These are phyloP conservation scores for Citrullus colocynthis DNA, from an alignment of 306 rosid genomes.

Conservation along the genomic window DNA sequence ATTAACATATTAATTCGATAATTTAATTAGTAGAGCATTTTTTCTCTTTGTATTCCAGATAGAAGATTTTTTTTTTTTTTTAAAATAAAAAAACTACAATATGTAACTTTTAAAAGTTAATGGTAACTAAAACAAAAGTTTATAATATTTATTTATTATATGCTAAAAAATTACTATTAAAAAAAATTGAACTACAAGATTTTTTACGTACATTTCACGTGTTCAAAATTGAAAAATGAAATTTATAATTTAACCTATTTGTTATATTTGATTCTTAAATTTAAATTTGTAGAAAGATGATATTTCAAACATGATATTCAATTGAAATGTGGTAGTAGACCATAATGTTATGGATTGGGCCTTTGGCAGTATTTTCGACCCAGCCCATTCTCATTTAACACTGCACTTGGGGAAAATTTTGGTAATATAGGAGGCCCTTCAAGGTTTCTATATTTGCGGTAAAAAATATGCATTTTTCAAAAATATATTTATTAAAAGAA, in stretches of 20 bases:
- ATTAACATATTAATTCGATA: no score
- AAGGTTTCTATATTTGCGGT: not conserved
- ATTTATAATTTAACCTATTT: not conserved
- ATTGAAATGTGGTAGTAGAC: not conserved
- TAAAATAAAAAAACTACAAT: no score
- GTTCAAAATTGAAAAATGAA: not conserved
- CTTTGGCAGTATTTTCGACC: not conserved
- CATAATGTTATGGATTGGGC: not conserved
- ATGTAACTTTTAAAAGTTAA: no score
- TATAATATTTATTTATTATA: no score
- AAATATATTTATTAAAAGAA: no score
- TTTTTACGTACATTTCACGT: no score
- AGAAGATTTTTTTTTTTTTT: no score
- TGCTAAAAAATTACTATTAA: no score
- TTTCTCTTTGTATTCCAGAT: no score
- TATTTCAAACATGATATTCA: not conserved
- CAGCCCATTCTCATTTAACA: not conserved
- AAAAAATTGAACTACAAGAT: no score
- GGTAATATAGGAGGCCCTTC: not conserved
- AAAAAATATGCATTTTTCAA: not conserved
- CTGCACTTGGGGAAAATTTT: not conserved
- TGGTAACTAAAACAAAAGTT: no score
- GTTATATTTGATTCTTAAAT: not conserved
- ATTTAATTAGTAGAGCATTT: no score
- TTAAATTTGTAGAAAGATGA: not conserved